Conservation (phyloP, 2,329 filamentous ascomycete genomes). For the Parafenestella ontariensis region DNA sequence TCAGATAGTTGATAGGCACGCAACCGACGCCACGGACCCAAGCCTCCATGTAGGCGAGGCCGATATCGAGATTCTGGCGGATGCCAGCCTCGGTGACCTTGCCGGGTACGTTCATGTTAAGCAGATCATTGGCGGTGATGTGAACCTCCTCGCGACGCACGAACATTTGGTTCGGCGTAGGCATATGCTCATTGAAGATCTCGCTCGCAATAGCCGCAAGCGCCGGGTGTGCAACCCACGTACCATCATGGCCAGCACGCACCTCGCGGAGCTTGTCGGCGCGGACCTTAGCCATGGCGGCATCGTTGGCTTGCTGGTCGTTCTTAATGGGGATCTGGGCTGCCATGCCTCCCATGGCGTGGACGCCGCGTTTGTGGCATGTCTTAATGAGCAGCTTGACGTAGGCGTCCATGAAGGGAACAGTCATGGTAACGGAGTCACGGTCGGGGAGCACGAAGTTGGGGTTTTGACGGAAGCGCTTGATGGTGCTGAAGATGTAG, state of each 20-base stretch:
- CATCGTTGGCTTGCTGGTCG: slow-evolving; percentile 87
- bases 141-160: slow-evolving; percentile 87
- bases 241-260: slow-evolving; percentile 92
- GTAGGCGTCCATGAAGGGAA: slow-evolving; percentile 98
- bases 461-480: slow-evolving; percentile 96
- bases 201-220: slow-evolving; percentile 87
- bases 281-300: slow-evolving; percentile 90
- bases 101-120: slow-evolving; percentile 98
- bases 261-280: slow-evolving; percentile 97
- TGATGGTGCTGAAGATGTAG: slow-evolving; percentile 99
- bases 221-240: slow-evolving; percentile 96
- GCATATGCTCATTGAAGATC: slow-evolving; percentile 98
- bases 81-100: slow-evolving; percentile 93
- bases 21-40: slow-evolving; percentile 96
- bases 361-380: slow-evolving; percentile 94
- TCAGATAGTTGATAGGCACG: slow-evolving; percentile 96
- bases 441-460: slow-evolving; percentile 94
- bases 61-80: slow-evolving; percentile 96
- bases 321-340: slow-evolving; percentile 99
- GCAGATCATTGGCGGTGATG: slow-evolving; percentile 85
- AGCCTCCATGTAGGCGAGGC: slow-evolving; percentile 97
- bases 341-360: slow-evolving; percentile 98
- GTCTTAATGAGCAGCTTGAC: slow-evolving; percentile 98
- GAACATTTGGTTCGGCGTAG: slow-evolving; percentile 95
- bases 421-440: slow-evolving; percentile 92